Percentiles rank a stretch among this genome's conserved stretches.
Conservation (phyloP, 768 basidiomycete species). For the Agaricus blazei region DNA sequence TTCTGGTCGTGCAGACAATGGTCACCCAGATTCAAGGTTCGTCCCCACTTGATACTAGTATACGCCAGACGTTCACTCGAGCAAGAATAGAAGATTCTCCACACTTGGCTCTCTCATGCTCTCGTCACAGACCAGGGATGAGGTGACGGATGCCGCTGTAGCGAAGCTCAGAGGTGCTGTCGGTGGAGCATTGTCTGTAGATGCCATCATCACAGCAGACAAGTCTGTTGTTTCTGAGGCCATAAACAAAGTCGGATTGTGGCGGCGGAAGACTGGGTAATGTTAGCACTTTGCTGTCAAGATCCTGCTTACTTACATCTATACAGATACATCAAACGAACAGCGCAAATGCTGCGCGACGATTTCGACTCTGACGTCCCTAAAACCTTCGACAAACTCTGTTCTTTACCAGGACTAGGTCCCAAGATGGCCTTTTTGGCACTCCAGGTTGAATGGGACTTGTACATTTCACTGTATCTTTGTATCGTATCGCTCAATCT, state of each 20-base stretch:
- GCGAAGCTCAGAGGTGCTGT: conserved; percentile 64
- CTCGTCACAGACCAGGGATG: conserved; percentile 93
- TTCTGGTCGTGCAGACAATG: conserved; percentile 47
- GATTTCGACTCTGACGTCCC: conserved; percentile 83
- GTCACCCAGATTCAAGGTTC: conserved; percentile 51
- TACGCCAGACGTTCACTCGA: not conserved
- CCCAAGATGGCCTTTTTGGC: conserved; percentile 95
- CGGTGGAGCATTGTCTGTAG: conserved; percentile 72
- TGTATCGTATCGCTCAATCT: not conserved
- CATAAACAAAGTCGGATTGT: conserved; percentile 90
- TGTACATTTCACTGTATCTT: conserved; percentile 39
- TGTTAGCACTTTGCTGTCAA: conserved; percentile 17
- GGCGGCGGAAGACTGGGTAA: conserved; percentile 81
- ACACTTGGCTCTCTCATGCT: conserved; percentile 93
- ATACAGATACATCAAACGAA: conserved; percentile 68
- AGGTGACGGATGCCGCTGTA: conserved; percentile 79
- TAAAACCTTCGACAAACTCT: conserved; percentile 81
- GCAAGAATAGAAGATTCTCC: conserved; percentile 73
- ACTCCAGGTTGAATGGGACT: conserved; percentile 79
- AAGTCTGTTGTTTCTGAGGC: conserved; percentile 61
- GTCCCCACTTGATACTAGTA: conserved; percentile 15
- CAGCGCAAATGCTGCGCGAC: conserved; percentile 64
- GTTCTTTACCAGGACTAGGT: conserved; percentile 85
- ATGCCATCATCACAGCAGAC: conserved; percentile 59
- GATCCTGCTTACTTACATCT: not conserved